phyloP scores from a whole-genome alignment of 2,329 filamentous ascomycete species.

The Epichloe typhina region DNA sequence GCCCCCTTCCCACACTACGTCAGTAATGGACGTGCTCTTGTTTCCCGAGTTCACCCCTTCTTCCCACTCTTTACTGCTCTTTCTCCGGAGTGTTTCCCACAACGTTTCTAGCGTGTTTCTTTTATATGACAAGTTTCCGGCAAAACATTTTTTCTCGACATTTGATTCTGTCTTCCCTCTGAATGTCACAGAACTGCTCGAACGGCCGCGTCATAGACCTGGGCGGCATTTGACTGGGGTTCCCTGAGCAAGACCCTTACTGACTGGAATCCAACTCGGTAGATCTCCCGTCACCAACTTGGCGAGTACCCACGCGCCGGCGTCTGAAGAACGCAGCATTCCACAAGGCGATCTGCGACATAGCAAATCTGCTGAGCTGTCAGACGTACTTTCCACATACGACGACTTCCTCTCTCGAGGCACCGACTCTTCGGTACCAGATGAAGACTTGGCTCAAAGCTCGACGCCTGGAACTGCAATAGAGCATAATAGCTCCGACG shows the following conservation, averaged over 20 bases:
- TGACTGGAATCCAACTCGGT: conserved; percentile 15
- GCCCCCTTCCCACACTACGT: neutral
- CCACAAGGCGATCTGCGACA: conserved; percentile 28
- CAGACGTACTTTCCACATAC: conserved; percentile 30
- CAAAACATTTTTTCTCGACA: neutral
- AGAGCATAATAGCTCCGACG: conserved; percentile 17
- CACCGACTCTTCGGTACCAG: conserved; percentile 12
- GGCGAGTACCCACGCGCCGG: conserved; percentile 12
- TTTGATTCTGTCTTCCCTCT: neutral
- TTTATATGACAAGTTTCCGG: neutral
- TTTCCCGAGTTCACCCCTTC: neutral
- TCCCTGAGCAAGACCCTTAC: conserved; percentile 2
- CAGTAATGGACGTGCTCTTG: neutral
- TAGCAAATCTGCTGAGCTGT: conserved; percentile 27
- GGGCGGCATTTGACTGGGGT: neutral
- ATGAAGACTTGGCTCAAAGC: conserved; percentile 14
- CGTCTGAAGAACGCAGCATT: conserved; percentile 23
- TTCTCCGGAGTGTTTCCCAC: neutral
- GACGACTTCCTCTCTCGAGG: conserved; percentile 28
- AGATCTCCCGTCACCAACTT: conserved; percentile 14
- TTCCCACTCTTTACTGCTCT: neutral
- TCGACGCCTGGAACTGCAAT: conserved; percentile 13
- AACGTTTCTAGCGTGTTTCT: neutral
- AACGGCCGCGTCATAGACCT: neutral
- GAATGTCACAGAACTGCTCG: neutral